A percentile compares a stretch with the other conserved stretches of the same genome.
Evolutionary conservation across 73 alveolate genomes (phyloP).

Genomic region (Tetrahymena borealis): DNA sequence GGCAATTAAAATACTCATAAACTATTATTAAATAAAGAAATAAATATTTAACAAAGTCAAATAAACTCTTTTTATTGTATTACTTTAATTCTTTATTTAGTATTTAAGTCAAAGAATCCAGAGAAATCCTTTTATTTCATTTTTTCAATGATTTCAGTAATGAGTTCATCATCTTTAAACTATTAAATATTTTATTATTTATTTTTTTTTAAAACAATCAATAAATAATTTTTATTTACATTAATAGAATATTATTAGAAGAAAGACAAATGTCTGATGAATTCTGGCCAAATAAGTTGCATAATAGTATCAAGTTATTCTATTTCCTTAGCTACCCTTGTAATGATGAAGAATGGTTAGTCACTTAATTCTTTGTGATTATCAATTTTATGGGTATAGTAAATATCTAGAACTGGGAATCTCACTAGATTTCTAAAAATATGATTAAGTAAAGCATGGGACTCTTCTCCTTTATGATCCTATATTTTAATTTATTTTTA

Average conservation of each 20-base stretch:
- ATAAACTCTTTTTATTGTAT: neutral
- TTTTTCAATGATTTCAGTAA: neutral
- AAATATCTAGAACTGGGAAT: neutral
- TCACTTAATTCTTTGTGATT: neutral
- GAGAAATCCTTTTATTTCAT: neutral
- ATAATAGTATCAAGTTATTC: neutral
- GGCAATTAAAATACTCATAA: neutral
- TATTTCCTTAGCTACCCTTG: neutral
- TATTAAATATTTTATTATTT: neutral
- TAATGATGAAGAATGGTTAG: neutral
- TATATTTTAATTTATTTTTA: neutral
- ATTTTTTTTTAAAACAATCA: neutral
- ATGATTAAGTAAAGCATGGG: neutral
- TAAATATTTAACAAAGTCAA: no score
- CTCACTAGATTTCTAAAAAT: neutral
- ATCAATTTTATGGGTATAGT: neutral
- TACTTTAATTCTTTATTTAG: neutral
- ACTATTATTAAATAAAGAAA: neutral
- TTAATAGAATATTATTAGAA: neutral
- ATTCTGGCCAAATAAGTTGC: slow-evolving; percentile 1
- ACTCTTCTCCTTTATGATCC: neutral
- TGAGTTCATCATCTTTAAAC: neutral
- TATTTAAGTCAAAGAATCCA: neutral
- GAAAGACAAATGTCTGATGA: neutral
- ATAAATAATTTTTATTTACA: neutral